Evolutionary conservation across 139 green algal genomes (phyloP), one percentile per base, ranked within the genome.

Genomic region (Pedinophyceae sp.): DNA sequence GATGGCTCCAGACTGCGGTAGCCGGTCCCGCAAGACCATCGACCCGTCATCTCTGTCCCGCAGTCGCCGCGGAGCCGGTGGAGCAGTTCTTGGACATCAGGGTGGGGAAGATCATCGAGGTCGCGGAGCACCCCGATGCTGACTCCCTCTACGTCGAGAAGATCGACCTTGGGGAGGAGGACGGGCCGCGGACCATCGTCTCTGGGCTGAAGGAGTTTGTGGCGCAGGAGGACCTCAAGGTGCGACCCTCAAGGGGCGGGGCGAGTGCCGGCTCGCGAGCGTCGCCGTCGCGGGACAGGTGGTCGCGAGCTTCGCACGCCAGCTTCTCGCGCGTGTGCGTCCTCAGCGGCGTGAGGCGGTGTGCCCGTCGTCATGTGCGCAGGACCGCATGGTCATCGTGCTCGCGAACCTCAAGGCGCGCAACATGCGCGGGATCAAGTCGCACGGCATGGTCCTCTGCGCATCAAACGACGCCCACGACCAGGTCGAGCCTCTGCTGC

Each of bases 371-470:
- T n/a, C n/a, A n/a, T n/a, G n/a, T n/a, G n/a, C n/a, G 52, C 58
- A 88, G 68, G 72, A 72, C 29, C 66, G 77, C 20, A 61, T 68
- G 40, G 88, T 97, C 22, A 66, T 91, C 17, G 77, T 93, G n/a
- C 54, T 91, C 15, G 78, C 72, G 57, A 93, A 93, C 56, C 65
- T 93, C 6, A 89, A 93, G 74, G 68, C 71, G n/a, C 59, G 73
- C 38, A 82, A 82, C 64, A 83, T 86, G 75, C 57, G 75, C 0
- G 73, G 83, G 20, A 58, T 93, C 50, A 87, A 87, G 60, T 84
- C 72, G 34, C 56, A 75, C 58, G 82, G 80, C 60, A 91, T 93
- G 84, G 60, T 94, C 40, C 67, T 94, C 22, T 79, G 70, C 46
- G 83, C 85, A 3, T 80, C 62, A 29, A 71, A 90, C 54, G 71